Evolutionary conservation across 1,139 yeast species (phyloP).

Genomic region (Wickerhamomyces sp.): DNA sequence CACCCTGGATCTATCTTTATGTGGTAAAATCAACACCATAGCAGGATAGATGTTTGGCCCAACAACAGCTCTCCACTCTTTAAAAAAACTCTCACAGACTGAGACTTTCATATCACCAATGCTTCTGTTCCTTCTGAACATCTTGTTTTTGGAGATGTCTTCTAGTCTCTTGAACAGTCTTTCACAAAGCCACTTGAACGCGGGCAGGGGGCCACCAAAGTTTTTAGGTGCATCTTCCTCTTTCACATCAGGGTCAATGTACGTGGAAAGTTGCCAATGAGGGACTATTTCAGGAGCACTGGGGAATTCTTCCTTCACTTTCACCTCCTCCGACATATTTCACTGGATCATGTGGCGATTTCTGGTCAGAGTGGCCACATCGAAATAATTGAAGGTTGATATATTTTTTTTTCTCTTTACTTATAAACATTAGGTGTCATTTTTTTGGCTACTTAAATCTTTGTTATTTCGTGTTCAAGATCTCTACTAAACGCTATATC

Average conservation of each 20-base stretch:
- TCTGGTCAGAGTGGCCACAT: no score
- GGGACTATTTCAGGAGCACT: no score
- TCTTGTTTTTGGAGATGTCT: conserved; percentile 5
- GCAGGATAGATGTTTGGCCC: conserved; percentile 72
- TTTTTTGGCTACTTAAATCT: no score
- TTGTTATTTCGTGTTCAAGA: no score
- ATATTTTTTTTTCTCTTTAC: no score
- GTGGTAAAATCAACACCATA: conserved; percentile 57
- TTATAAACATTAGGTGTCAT: no score
- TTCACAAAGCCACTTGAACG: conserved; percentile 31
- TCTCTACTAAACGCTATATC: no score
- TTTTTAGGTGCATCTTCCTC: conserved; percentile 11
- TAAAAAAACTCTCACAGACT: conserved; percentile 42
- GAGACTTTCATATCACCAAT: conserved; percentile 31
- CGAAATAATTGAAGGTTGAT: no score
- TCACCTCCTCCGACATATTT: no score
- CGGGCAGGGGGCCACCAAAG: conserved; percentile 28
- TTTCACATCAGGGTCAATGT: conserved; percentile 2
- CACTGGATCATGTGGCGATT: no score
- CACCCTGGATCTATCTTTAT: conserved; percentile 44
- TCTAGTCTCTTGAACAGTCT: conserved; percentile 26
- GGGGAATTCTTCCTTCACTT: conserved; percentile 5
- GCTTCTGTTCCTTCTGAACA: conserved; percentile 5
- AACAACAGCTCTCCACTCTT: conserved; percentile 56
- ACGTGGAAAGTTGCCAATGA: conserved; percentile 5